Percentiles rank a stretch among this genome's conserved stretches.
Evolutionary conservation across 2,329 filamentous ascomycete species (phyloP).

Genomic region (Allantophomopsis lycopodina): DNA sequence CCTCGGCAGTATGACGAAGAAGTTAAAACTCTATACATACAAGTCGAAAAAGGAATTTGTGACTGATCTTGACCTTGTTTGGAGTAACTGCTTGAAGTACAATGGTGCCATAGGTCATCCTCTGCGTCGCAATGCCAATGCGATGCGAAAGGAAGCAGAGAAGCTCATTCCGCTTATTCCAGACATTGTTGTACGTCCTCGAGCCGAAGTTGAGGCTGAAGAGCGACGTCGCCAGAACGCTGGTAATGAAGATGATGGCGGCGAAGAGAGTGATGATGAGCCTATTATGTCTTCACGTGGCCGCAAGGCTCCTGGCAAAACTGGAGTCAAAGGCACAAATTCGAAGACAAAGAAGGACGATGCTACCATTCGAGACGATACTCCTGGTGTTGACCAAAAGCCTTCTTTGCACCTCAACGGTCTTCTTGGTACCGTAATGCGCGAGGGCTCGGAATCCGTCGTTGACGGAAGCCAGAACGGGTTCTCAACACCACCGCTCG

Average conservation of each 20-base stretch:
- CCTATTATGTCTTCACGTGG: constrained; percentile 97
- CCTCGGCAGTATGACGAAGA: constrained; percentile 95
- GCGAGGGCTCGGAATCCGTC: constrained; percentile 61
- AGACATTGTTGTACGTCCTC: constrained; percentile 77
- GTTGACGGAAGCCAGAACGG: constrained; percentile 71
- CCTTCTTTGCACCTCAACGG: constrained; percentile 56
- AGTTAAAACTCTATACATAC: constrained; percentile 67
- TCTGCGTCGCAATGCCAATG: constrained; percentile 80
- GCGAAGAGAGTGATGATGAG: constrained; percentile 90
- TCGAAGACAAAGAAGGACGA: constrained; percentile 59
- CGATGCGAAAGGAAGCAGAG: constrained; percentile 95
- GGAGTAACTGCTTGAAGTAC: constrained; percentile 93
- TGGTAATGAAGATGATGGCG: constrained; percentile 68
- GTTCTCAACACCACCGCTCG: constrained; percentile 66
- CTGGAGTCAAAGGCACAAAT: constrained; percentile 53
- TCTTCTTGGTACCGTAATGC: constrained; percentile 38
- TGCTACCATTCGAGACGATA: constrained; percentile 62
- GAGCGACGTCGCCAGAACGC: constrained; percentile 76
- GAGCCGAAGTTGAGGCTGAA: constrained; percentile 87
- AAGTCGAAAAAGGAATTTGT: constrained; percentile 93
- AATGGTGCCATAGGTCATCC: constrained; percentile 84
- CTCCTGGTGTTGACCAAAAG: constrained; percentile 63
- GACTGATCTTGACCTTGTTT: constrained; percentile 84
- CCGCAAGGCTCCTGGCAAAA: constrained; percentile 70
- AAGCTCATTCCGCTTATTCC: constrained; percentile 92